These are phyloP conservation scores for Plenodomus biglobosus DNA, from an alignment of 2,329 filamentous ascomycete species.

Conservation along the genomic window DNA sequence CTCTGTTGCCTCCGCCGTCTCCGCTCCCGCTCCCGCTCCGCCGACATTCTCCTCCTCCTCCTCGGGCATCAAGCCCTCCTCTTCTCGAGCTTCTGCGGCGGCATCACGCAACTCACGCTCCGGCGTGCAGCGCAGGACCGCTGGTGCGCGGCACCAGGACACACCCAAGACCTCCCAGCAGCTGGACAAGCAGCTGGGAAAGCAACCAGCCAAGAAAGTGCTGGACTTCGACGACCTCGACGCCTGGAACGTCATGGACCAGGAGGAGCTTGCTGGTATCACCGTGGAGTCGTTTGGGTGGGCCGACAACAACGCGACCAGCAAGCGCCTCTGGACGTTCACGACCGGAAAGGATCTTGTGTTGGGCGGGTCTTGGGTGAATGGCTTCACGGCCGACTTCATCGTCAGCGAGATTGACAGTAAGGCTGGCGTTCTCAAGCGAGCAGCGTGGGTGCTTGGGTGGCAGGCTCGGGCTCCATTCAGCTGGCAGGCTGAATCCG, in stretches of 20 bases:
- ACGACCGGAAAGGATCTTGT: not conserved
- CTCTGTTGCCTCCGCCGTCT: not conserved
- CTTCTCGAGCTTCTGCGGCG: not conserved
- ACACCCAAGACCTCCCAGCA: not conserved
- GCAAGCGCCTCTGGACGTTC: not conserved
- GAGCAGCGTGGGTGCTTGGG: slow-evolving; percentile 1
- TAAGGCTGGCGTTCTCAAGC: not conserved
- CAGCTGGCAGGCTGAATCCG: not conserved
- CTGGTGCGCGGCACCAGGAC: not conserved
- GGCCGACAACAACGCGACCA: not conserved
- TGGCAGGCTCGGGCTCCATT: not conserved
- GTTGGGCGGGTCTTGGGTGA: not conserved
- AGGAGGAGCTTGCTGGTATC: not conserved
- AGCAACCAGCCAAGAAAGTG: not conserved
- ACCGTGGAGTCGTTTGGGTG: slow-evolving; percentile 5
- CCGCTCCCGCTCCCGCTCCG: not conserved
- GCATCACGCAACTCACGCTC: not conserved
- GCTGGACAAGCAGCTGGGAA: not conserved
- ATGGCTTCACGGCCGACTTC: not conserved
- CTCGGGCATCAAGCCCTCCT: not conserved
- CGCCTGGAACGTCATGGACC: not conserved
- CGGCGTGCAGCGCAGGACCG: not conserved
- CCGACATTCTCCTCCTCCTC: not conserved
- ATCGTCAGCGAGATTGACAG: slow-evolving; percentile 1
- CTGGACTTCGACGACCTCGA: slow-evolving; percentile 1